Evolutionary conservation across 257 asterid genomes (phyloP).

Genomic region (Jacaranda copaia): DNA sequence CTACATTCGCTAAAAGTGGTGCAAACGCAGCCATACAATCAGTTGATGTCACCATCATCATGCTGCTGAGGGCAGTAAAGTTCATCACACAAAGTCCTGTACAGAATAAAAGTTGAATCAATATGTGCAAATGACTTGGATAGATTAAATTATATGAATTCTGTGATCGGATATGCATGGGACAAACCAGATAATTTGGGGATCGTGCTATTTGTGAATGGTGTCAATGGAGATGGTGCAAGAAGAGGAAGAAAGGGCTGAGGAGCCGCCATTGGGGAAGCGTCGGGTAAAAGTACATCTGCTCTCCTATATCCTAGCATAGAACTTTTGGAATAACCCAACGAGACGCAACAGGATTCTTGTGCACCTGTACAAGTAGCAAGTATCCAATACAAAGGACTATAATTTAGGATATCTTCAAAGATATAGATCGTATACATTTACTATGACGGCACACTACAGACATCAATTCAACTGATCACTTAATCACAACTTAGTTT

Average conservation of each 20-base stretch:
- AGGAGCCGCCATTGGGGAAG: slow-evolving; percentile 71
- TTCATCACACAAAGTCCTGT: slow-evolving; percentile 78
- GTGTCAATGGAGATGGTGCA: slow-evolving; percentile 96
- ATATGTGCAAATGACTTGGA: not conserved
- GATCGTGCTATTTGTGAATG: slow-evolving; percentile 84
- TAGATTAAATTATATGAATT: slow-evolving; percentile 26
- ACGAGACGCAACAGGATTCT: slow-evolving; percentile 43
- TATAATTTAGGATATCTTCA: slow-evolving; percentile 19
- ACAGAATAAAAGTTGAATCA: slow-evolving; percentile 8
- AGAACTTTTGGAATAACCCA: slow-evolving; percentile 46
- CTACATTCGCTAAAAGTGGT: slow-evolving; percentile 85
- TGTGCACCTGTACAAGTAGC: slow-evolving; percentile 58
- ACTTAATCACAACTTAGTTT: slow-evolving; percentile 1
- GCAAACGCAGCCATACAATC: slow-evolving; percentile 96
- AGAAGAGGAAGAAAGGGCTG: slow-evolving; percentile 87
- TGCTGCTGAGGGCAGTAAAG: slow-evolving; percentile 67
- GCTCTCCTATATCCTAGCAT: slow-evolving; percentile 45
- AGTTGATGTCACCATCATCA: slow-evolving; percentile 77
- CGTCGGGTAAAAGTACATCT: slow-evolving; percentile 67
- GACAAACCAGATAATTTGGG: slow-evolving; percentile 91
- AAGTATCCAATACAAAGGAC: slow-evolving; percentile 19
- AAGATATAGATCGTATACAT: slow-evolving; percentile 18
- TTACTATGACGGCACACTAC: not conserved
- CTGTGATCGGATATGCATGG: slow-evolving; percentile 2
- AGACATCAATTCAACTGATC: slow-evolving; percentile 9